Base-by-base conservation (phyloP, 2,329 filamentous ascomycete genomes). In the Orbilia brochopaga region DNA sequence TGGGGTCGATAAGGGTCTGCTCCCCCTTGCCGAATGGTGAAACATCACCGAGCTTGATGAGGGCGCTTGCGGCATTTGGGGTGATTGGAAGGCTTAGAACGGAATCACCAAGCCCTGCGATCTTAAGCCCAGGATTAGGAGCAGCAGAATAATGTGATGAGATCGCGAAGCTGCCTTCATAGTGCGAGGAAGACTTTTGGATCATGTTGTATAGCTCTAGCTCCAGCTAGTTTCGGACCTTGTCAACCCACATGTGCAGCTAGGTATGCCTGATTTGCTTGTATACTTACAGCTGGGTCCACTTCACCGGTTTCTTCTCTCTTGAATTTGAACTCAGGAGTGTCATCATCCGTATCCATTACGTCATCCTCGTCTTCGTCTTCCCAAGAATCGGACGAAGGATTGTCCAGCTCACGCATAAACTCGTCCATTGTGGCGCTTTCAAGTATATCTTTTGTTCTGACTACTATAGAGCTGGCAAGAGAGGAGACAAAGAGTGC, bases 21-120 rank as follows among this genome's bases (percentile, higher is more conserved):
- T 64, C 66, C 2, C 66, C 66, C 19, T 57, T 64, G n/a, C 66
- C 59, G 23, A 64, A 70, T 11, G 66, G 66, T 10, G 66, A 70
- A 15, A 23, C 17, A 2, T 8, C 42, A 19, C 66, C 66, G 1
- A 70, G 19, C 15, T 42, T 48, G 1, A 30, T 59, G 32, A 70
- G 21, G 8, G 56, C 59, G 2, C 35, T 54, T 8, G 59, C 66
- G 60, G 63, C 59, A 11, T 60, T 59, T 6, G 59, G 10, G 19
- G 66, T 64, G 7, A 70, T 30, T 13, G 66, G 66, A 17, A 70
- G 48, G 19, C 59, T 59, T 11, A 70, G 32, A 15, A 17, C 32
- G 6, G 46, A 60, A 32, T 44, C 66, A 21, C 17, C 54, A 52
- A 70, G 51, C 13, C 66, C 66, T 23, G 53, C 51, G 4, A 70